Conservation (phyloP, 2,329 filamentous ascomycete genomes). For the Mycogone perniciosa region DNA sequence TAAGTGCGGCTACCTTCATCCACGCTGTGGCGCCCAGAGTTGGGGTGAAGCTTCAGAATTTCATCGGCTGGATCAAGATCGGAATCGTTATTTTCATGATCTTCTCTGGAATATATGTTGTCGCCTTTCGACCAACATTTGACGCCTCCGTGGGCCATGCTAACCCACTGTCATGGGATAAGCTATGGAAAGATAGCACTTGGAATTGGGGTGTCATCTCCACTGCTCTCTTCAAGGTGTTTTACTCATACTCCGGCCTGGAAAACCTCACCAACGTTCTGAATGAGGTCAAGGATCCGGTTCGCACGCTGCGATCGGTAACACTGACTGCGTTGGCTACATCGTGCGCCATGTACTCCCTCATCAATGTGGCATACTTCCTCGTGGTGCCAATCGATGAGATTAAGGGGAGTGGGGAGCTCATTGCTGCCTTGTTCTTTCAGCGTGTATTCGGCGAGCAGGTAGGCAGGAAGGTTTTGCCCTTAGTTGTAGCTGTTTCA, state of each 20-base stretch:
- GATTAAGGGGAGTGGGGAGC: constrained; percentile 58
- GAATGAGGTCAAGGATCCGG: constrained; percentile 63
- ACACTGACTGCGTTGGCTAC: constrained; percentile 54
- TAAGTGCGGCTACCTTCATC: constrained; percentile 51
- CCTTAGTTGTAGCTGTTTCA: constrained; percentile 59
- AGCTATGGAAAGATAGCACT: constrained; percentile 57
- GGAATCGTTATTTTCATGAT: constrained; percentile 56
- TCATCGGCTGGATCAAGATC: constrained; percentile 58
- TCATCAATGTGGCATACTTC: constrained; percentile 58
- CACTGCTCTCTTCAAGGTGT: constrained; percentile 61
- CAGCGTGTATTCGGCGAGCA: constrained; percentile 54
- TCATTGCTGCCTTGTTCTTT: constrained; percentile 64
- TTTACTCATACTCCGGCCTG: constrained; percentile 62
- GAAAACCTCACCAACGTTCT: constrained; percentile 64
- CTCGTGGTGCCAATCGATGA: constrained; percentile 61
- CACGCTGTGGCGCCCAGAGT: constrained; percentile 52
- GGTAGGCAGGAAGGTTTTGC: constrained; percentile 52
- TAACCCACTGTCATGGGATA: constrained; percentile 38
- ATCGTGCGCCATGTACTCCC: constrained; percentile 57
- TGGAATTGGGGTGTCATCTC: constrained; percentile 65
- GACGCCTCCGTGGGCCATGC: constrained; percentile 6
- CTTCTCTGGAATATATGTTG: constrained; percentile 52
- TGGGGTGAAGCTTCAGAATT: constrained; percentile 55
- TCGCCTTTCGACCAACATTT: constrained; percentile 36
- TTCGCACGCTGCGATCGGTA: constrained; percentile 58